phyloP scores from a whole-genome alignment of 331 rosid species.

The Malus hybrid region DNA sequence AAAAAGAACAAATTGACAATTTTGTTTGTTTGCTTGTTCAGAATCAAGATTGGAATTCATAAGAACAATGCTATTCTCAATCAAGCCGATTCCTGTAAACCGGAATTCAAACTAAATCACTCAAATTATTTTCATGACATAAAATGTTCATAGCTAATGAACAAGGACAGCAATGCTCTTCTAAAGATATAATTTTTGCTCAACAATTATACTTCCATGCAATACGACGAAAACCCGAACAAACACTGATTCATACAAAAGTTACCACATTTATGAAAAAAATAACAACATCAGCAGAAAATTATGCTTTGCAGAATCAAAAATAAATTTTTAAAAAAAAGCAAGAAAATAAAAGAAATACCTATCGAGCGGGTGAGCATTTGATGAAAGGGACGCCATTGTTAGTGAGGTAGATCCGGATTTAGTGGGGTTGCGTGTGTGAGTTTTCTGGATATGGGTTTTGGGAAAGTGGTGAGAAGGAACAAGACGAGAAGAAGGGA shows the following conservation, averaged over 20 bases:
- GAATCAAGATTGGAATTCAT: background rate
- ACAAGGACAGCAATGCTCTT: background rate
- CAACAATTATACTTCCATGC: background rate
- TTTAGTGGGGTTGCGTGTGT: background rate
- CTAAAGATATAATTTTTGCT: no score
- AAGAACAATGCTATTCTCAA: background rate
- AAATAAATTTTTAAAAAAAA: no score
- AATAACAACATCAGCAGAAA: background rate
- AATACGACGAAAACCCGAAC: background rate
- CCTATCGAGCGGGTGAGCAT: constrained; percentile 1
- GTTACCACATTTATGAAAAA: no score
- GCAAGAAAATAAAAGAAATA: background rate
- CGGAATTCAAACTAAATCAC: background rate
- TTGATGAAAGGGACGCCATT: constrained; percentile 12
- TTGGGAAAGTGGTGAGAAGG: constrained; percentile 1
- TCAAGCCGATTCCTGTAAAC: background rate
- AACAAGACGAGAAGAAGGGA: constrained; percentile 23
- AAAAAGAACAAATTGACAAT: background rate
- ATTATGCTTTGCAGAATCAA: background rate
- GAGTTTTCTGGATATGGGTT: constrained; percentile 7
- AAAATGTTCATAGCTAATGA: background rate
- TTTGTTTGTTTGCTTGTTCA: no score
- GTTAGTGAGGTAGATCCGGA: background rate
- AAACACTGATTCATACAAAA: background rate
- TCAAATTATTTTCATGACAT: background rate